A percentile compares a stretch with the other conserved stretches of the same genome.
Evolutionary conservation across 192 early-diverging fungal genomes (phyloP).

Genomic region (Allomyces javanicus): DNA sequence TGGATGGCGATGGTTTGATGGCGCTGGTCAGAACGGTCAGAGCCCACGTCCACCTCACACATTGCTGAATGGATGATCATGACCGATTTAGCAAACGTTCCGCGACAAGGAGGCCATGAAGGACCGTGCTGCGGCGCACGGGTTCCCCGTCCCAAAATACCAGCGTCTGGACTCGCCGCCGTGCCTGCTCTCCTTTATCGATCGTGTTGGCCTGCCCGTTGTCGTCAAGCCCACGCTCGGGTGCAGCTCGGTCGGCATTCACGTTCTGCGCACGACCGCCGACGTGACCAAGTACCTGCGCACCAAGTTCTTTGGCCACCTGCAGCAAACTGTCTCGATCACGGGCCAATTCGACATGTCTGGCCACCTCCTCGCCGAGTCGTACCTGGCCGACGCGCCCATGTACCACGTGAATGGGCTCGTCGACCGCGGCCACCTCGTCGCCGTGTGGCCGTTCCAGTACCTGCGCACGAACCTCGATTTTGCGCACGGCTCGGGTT

Average conservation of each 20-base stretch:
- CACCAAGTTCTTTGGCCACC: not conserved
- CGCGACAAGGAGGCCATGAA: conserved; percentile 22
- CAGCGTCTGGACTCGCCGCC: conserved; percentile 10
- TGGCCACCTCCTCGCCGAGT: not conserved
- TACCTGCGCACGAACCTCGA: conserved; percentile 20
- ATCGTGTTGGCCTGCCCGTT: conserved; percentile 7
- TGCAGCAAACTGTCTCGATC: not conserved
- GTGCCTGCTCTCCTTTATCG: conserved; percentile 9
- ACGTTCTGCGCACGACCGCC: not conserved
- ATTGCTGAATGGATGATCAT: too few species aligned
- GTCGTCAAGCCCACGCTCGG: conserved; percentile 21
- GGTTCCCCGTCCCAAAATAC: conserved; percentile 15
- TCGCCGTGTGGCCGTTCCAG: conserved; percentile 9
- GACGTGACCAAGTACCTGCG: not conserved
- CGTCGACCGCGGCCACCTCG: conserved; percentile 6
- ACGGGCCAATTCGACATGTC: not conserved
- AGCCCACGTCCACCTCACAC: not conserved
- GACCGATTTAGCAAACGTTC: not conserved
- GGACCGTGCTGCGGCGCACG: not conserved
- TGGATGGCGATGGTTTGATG: not conserved
- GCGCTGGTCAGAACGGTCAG: too few species aligned
- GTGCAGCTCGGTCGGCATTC: conserved; percentile 10
- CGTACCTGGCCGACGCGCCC: not conserved
- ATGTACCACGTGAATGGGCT: conserved; percentile 26
- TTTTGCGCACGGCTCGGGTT: conserved; percentile 17